A percentile compares a stretch with the other conserved stretches of the same genome.
These are phyloP conservation scores for Penicillium sp. DNA, from an alignment of 2,329 filamentous ascomycete genomes.

Conservation along the genomic window DNA sequence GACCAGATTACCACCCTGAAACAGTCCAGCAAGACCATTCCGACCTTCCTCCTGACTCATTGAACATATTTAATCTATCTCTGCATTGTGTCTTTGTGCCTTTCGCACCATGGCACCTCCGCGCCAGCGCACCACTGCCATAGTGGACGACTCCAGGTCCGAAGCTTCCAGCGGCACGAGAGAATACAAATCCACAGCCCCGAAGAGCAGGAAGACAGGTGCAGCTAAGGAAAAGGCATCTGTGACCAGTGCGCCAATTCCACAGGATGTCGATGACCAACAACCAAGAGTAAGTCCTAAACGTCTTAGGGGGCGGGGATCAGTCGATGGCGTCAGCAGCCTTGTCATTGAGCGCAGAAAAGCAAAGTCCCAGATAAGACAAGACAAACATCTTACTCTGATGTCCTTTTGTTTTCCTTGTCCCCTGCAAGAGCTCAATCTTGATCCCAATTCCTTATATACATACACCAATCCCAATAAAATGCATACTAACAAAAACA, in stretches of 20 bases:
- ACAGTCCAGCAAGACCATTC: not conserved
- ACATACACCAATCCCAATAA: not conserved
- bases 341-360: not conserved
- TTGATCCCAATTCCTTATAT: too few relatives aligned
- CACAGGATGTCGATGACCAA: slow-evolving; percentile 19
- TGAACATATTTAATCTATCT: not conserved
- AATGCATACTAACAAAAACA: slow-evolving; percentile 14
- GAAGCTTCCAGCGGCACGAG: slow-evolving; percentile 49
- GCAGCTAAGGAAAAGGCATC: slow-evolving; percentile 28
- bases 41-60: not conserved
- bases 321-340: not conserved
- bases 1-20: slow-evolving; percentile 2
- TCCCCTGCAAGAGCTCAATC: too few relatives aligned
- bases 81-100: not conserved
- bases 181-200: slow-evolving; percentile 33
- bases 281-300: slow-evolving; percentile 33
- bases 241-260: slow-evolving; percentile 32
- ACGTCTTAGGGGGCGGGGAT: slow-evolving; percentile 9
- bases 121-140: slow-evolving; percentile 42
- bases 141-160: slow-evolving; percentile 49
- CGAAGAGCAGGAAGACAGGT: slow-evolving; percentile 35
- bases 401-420: too few relatives aligned
- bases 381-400: not conserved
- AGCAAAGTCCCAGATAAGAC: not conserved
- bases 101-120: slow-evolving; percentile 45